Percentiles rank a stretch among this genome's conserved stretches.
Evolutionary conservation across 192 early-diverging fungal genomes (phyloP).

Genomic region (Umbelopsis sp.): DNA sequence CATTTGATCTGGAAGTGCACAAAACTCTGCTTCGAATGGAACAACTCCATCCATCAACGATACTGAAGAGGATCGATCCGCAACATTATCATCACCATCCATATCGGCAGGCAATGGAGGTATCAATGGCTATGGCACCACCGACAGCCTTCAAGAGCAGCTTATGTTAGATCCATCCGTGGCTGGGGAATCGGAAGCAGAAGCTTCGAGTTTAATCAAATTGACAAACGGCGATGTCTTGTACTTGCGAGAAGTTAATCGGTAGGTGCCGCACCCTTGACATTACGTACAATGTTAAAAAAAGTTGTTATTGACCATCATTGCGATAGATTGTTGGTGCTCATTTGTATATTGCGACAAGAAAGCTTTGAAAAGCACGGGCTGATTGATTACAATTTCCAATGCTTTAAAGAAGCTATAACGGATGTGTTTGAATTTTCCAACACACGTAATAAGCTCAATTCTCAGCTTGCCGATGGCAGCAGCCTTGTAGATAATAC

Average conservation of each 20-base stretch:
- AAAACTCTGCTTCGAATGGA: slow-evolving; percentile 11
- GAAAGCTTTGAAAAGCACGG: slow-evolving; percentile 86
- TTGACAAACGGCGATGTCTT: slow-evolving; percentile 81
- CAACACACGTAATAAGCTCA: slow-evolving; percentile 27
- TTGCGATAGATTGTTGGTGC: slow-evolving; percentile 58
- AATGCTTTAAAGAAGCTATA: slow-evolving; percentile 79
- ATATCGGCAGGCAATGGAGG: background rate
- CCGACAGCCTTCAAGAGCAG: slow-evolving; percentile 10
- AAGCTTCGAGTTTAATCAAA: slow-evolving; percentile 69
- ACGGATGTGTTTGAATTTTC: slow-evolving; percentile 74
- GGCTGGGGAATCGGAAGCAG: slow-evolving; percentile 34
- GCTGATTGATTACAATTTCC: slow-evolving; percentile 87
- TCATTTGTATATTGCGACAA: slow-evolving; percentile 77
- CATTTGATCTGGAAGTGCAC: slow-evolving; percentile 1
- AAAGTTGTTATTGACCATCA: background rate
- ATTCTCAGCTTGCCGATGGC: slow-evolving; percentile 13
- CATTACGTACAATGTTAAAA: background rate
- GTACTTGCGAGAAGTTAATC: slow-evolving; percentile 75
- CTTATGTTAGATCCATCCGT: background rate
- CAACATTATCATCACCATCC: background rate
- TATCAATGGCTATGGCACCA: background rate
- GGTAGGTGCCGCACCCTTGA: slow-evolving; percentile 46
- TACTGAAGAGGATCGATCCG: background rate
- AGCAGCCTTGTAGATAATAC: slow-evolving; percentile 7
- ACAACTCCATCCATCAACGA: slow-evolving; percentile 9